Evolutionary conservation across 164 flowering plant genomes (phyloP).

Genomic region (Umbilicus rupestris): DNA sequence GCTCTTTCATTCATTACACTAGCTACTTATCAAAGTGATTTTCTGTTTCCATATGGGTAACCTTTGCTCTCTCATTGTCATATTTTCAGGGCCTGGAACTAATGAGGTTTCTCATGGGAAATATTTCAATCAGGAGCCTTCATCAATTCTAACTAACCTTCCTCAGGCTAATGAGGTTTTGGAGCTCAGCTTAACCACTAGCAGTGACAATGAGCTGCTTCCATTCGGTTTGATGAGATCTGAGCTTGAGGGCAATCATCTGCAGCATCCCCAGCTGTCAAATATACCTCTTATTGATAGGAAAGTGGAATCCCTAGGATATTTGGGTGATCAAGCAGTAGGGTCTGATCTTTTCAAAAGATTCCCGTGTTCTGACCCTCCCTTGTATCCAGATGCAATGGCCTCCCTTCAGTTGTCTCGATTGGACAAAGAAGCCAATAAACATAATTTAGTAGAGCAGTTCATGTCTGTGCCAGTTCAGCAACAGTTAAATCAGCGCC

Average conservation of each 20-base stretch:
- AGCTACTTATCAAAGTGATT: not conserved
- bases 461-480: slow-evolving; percentile 41
- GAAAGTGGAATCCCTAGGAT: slow-evolving; percentile 29
- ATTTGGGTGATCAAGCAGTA: slow-evolving; percentile 25
- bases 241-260: slow-evolving; percentile 50
- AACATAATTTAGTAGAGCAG: slow-evolving; percentile 40
- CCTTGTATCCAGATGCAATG: slow-evolving; percentile 28
- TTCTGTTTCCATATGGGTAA: slow-evolving; percentile 1
- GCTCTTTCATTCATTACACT: not conserved
- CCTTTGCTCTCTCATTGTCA: slow-evolving; percentile 2
- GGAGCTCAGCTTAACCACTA: slow-evolving; percentile 22
- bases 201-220: slow-evolving; percentile 43
- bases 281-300: slow-evolving; percentile 27
- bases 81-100: slow-evolving; percentile 32
- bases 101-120: slow-evolving; percentile 25
- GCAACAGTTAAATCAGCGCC: slow-evolving; percentile 44
- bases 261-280: slow-evolving; percentile 31
- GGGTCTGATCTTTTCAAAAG: slow-evolving; percentile 31
- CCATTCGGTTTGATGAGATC: slow-evolving; percentile 79
- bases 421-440: slow-evolving; percentile 35
- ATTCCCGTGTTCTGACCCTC: slow-evolving; percentile 24
- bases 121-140: slow-evolving; percentile 22
- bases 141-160: slow-evolving; percentile 16
- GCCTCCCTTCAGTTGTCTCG: slow-evolving; percentile 29
- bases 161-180: slow-evolving; percentile 24